A percentile compares a stretch with the other conserved stretches of the same genome.
These are phyloP conservation scores for Antitrichia curtipendula DNA, from an alignment of 225 moss, liverwort and hornwort genomes.

Conservation along the genomic window DNA sequence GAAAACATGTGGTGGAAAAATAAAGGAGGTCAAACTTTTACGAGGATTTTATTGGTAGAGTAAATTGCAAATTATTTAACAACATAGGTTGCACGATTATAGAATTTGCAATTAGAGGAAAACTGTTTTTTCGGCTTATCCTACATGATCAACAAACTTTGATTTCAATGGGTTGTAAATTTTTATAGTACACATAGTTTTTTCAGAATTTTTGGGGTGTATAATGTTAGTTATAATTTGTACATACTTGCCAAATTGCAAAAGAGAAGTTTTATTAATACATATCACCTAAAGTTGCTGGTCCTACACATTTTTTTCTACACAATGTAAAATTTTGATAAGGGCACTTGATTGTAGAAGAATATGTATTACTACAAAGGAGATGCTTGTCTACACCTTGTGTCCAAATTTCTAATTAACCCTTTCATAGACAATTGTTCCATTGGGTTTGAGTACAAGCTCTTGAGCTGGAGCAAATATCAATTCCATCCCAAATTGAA, in stretches of 20 bases:
- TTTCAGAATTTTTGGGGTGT: too few relatives aligned
- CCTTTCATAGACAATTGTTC: background rate
- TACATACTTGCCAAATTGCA: background rate
- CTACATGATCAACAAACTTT: background rate
- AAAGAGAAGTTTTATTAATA: background rate
- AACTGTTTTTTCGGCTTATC: background rate
- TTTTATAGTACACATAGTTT: background rate
- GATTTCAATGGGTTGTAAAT: too few relatives aligned
- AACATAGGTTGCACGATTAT: background rate
- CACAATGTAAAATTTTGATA: background rate
- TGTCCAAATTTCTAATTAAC: background rate
- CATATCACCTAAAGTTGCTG: too few relatives aligned
- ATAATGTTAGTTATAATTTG: background rate
- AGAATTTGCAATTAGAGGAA: background rate
- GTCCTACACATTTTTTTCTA: background rate
- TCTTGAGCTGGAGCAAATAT: background rate
- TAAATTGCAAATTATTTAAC: background rate
- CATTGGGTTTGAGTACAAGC: fast-evolving
- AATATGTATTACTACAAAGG: background rate
- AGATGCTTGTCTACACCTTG: background rate
- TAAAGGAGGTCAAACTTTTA: too few relatives aligned
- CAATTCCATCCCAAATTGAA: background rate
- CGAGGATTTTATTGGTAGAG: too few relatives aligned
- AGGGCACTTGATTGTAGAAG: fast-evolving
- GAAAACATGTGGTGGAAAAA: background rate